phyloP scores from a whole-genome alignment of 768 basidiomycete genomes.

The Naganishia vaughanmartiniae region DNA sequence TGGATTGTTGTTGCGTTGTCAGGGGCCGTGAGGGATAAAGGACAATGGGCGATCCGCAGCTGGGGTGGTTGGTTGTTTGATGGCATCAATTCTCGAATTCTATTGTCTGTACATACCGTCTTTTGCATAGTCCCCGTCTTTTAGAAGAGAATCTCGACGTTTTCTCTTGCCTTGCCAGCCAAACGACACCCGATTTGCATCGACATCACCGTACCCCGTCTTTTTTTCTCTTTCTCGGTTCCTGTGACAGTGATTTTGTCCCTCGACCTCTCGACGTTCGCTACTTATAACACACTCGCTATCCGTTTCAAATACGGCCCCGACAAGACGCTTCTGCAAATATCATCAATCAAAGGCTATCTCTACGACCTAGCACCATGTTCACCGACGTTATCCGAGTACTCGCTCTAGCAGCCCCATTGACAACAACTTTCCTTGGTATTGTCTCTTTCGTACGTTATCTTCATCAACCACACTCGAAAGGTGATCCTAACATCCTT shows the following conservation, averaged over 20 bases:
- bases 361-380: not conserved
- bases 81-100: not conserved
- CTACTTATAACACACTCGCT: slow-evolving; percentile 17
- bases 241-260: not conserved
- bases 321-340: not conserved
- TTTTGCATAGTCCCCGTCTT: not conserved
- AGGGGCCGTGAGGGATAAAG: not conserved
- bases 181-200: not conserved
- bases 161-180: not conserved
- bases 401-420: slow-evolving; percentile 17
- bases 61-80: not conserved
- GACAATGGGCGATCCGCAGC: not conserved
- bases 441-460: not conserved
- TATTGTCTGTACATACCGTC: slow-evolving; percentile 5
- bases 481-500: not conserved
- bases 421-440: slow-evolving; percentile 17
- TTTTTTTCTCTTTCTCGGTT: slow-evolving; percentile 1
- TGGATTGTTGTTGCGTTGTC: too few relatives aligned
- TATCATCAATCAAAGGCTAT: not conserved
- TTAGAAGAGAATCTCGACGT: not conserved
- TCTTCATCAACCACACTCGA: not conserved
- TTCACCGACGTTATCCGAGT: slow-evolving; percentile 20
- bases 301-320: not conserved
- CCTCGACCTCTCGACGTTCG: slow-evolving; percentile 9
- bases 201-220: not conserved